A percentile compares a stretch with the other conserved stretches of the same genome.
phyloP scores from a whole-genome alignment of 768 basidiomycete genomes.

The Amanita inopinata region DNA sequence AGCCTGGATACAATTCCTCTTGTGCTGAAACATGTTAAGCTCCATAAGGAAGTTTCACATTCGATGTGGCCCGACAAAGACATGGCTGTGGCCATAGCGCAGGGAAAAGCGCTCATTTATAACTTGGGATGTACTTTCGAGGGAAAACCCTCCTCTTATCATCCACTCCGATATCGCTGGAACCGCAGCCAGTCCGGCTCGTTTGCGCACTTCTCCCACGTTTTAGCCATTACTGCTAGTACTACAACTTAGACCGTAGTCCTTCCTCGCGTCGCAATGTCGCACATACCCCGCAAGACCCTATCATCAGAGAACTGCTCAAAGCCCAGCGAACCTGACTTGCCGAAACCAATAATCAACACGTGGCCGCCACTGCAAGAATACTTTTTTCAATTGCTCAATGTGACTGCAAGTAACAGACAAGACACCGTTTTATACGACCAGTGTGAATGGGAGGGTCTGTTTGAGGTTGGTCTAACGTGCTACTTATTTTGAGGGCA shows the following conservation, averaged over 20 bases:
- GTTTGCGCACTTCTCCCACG: neutral
- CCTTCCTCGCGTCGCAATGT: no score
- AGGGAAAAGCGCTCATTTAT: conserved; percentile 2
- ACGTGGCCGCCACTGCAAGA: no score
- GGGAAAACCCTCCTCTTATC: conserved; percentile 4
- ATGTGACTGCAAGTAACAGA: no score
- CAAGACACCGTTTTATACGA: no score
- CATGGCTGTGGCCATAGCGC: conserved; percentile 4
- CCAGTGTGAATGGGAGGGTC: no score
- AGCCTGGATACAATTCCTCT: no score
- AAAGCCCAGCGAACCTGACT: neutral
- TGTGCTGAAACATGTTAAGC: conserved; percentile 3
- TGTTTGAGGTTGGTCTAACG: no score
- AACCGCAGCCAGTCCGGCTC: neutral
- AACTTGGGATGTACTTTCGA: neutral
- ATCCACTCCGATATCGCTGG: neutral
- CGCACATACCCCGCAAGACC: no score
- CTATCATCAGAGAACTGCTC: neutral
- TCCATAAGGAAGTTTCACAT: conserved; percentile 9
- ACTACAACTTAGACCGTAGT: neutral
- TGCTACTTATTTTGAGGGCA: no score
- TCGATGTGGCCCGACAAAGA: conserved; percentile 7
- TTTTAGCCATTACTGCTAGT: neutral
- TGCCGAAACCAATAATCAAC: no score
- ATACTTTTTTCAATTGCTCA: no score